Evolutionary conservation across 179 eudicot genomes (phyloP).

Genomic region (Amaranthus tricolor): DNA sequence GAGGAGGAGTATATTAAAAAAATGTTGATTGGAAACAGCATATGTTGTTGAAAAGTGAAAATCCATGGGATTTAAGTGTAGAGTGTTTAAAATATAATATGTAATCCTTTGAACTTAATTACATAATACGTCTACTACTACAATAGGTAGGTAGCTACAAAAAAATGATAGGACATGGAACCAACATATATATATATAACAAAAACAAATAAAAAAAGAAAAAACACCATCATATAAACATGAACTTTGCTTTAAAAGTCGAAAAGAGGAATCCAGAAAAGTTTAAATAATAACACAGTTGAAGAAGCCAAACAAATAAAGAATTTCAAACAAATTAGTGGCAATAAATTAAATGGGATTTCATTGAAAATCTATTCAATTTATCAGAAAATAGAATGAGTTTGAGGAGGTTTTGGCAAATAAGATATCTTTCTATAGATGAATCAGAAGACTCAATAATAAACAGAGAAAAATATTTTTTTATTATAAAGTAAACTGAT

Average conservation of each 20-base stretch:
- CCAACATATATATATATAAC: neutral
- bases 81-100: neutral
- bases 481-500: too few species aligned
- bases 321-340: too few species aligned
- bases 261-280: slow-evolving; percentile 8
- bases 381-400: neutral
- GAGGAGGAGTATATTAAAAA: too few species aligned
- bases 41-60: neutral
- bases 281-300: neutral
- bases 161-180: too few species aligned
- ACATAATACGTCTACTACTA: neutral
- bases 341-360: too few species aligned
- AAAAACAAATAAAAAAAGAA: neutral
- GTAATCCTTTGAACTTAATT: slow-evolving; percentile 1
- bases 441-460: neutral
- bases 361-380: neutral
- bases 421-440: neutral
- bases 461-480: neutral
- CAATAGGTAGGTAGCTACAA: too few species aligned
- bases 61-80: neutral
- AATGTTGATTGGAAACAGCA: neutral
- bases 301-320: slow-evolving; percentile 1
- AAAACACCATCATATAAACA: neutral
- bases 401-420: neutral
- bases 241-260: slow-evolving; percentile 9